phyloP scores from a whole-genome alignment of 2,329 filamentous ascomycete genomes.

The Myriosclerotinia curreyana region DNA sequence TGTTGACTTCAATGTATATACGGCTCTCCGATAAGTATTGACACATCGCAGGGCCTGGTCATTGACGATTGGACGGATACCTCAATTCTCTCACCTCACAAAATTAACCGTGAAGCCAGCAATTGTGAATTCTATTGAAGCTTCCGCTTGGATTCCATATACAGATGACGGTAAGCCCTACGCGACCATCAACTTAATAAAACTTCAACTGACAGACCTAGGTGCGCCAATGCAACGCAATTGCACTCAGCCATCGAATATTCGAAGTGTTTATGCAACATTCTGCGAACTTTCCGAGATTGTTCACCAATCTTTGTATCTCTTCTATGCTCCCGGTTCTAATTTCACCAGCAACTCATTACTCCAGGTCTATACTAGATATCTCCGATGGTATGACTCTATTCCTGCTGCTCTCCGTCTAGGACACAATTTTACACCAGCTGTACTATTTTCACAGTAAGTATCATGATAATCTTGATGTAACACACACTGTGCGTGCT shows the following conservation, averaged over 20 bases:
- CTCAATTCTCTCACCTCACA: constrained; percentile 56
- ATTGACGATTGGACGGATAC: constrained; percentile 59
- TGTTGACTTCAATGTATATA: background rate
- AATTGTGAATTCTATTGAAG: constrained; percentile 59
- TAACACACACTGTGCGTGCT: background rate
- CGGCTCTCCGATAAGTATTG: constrained; percentile 35
- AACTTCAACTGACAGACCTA: constrained; percentile 19
- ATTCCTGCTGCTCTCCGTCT: constrained; percentile 63
- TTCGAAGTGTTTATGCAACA: constrained; percentile 64
- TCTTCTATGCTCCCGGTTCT: constrained; percentile 67
- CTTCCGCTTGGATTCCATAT: constrained; percentile 49
- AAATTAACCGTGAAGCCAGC: constrained; percentile 57
- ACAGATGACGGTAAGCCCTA: constrained; percentile 35
- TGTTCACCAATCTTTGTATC: constrained; percentile 57
- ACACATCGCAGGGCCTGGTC: constrained; percentile 57
- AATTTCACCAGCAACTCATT: constrained; percentile 62
- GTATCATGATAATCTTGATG: constrained; percentile 38
- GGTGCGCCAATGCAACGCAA: constrained; percentile 52
- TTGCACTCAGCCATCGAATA: constrained; percentile 63
- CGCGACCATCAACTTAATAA: background rate
- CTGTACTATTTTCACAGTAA: constrained; percentile 72
- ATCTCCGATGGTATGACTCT: constrained; percentile 67
- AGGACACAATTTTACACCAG: constrained; percentile 67
- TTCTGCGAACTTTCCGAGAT: constrained; percentile 72
- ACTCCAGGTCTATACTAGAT: constrained; percentile 63